Base-by-base conservation (phyloP, 2,329 filamentous ascomycete species). In the Simplicillium aogashimaense region DNA sequence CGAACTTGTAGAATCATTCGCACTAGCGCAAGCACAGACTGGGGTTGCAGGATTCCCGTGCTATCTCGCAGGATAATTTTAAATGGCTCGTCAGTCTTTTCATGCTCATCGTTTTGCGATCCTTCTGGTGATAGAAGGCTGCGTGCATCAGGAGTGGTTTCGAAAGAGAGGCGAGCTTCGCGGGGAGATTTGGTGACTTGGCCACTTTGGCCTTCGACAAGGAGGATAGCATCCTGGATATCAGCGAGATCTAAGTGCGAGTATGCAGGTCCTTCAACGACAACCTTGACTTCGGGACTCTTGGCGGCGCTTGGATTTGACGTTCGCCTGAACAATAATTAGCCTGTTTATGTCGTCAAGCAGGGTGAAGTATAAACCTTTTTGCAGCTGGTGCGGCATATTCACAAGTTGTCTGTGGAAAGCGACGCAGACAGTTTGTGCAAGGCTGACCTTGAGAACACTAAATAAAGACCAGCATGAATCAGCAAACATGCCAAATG, bases 391-490 rank as follows among this genome's bases (percentile, higher is more conserved):
- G 49, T 18, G 42, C 40, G 20, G 43, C 52, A 42, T 76, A 76
- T 46, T 71, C 63, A 51, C 72, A 76, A 7, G 57, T 48, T 1
- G 70, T 70, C 39, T 65, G 67, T 1, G 72, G 72, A 44, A 70
- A 75, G 25, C 71, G 62, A 30, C 71, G 65, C 17, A 63, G 56
- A 46, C 72, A 76, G 48, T 75, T 73, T 34, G 64, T 65, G 54
- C 72, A 75, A 12, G 72, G 72, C 25, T 70, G 68, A 18, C 66
- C 64, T 47, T 73, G 69, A 47, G 72, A 70, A 50, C 72, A 76
- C 71, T 75, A 25, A 25, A 45, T 30, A 43, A 14, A 36, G 38
- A 38, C 37, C 5, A 33, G 25, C 20, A n/a, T 12, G 4, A 8
- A 17, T 39, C 8, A 46, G 39, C 25, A 25, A 9, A 25, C 6